Evolutionary conservation across 768 basidiomycete species (phyloP), one percentile per base, ranked within the genome.

Genomic region (Favolaschia claudopus): DNA sequence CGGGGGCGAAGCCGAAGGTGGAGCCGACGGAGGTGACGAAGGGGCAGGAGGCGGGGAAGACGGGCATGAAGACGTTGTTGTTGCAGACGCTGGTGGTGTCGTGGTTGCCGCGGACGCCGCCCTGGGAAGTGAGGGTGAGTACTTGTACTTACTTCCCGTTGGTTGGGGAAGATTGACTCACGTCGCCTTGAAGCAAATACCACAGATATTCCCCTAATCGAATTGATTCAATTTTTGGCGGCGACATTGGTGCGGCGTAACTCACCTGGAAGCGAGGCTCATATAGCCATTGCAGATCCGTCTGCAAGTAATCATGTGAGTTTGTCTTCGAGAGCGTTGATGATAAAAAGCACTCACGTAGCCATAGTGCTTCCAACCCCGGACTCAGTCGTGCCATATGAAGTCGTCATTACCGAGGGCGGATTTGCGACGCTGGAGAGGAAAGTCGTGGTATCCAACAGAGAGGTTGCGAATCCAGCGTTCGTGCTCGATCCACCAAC

Each of bases 21-120:
- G 42, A 34, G 17, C 55, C 55, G 9, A 50, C 54, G n/a, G 28
- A 5, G 4, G 54, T 55, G 1, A 55, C 33, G 43, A 13, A 44
- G 12, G 54, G 43, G 38, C 45, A 49, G 0, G 47, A 13, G 17
- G 44, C 53, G 24, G 53, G 59, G 31, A 60, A 55, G n/a, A 24
- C 32, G 7, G 78, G 75, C 37, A 65, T 66, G 63, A 79, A 79
- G 15, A 65, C 14, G 36, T 43, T 55, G n/a, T 32, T 39, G 20
- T 39, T 31, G 44, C 44, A 46, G 22, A 31, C 20, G 17, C 14
- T 15, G 14, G 5, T 2, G 17, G n/a, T 28, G 43, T 53, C 51
- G 15, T 53, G 51, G 29, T 32, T 43, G 1, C 51, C 51, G 14
- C 51, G 39, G 6, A 53, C 51, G 12, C 51, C 51, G 9, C 51